phyloP scores from a whole-genome alignment of 108 stramenopile genomes.

The Skeletonema grethae region DNA sequence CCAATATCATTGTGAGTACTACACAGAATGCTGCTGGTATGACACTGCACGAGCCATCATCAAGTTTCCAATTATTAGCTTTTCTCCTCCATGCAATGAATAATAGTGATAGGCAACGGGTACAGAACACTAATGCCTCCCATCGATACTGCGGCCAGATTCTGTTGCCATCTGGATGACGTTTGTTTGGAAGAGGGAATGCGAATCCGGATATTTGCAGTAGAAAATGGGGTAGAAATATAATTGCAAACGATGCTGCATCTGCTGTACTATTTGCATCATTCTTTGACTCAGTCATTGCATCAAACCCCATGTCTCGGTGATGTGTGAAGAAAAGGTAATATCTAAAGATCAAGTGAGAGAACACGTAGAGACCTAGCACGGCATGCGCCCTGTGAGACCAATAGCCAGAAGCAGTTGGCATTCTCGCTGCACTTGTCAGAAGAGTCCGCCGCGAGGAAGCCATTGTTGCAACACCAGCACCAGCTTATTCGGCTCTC shows the following conservation, averaged over 20 bases:
- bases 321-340: constrained; percentile 3
- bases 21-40: constrained; percentile 13
- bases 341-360: constrained; percentile 21
- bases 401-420: constrained; percentile 5
- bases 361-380: constrained; percentile 12
- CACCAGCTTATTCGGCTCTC: too few relatives aligned
- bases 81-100: constrained; percentile 21
- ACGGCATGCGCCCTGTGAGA: constrained; percentile 19
- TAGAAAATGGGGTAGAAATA: constrained; percentile 24
- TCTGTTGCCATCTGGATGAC: constrained; percentile 32
- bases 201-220: constrained; percentile 21
- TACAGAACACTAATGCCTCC: constrained; percentile 23
- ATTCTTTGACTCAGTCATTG: background rate
- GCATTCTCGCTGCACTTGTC: background rate
- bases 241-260: background rate
- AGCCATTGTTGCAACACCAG: background rate
- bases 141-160: constrained; percentile 34
- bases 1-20: constrained; percentile 10
- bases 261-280: background rate
- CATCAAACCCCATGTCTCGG: constrained; percentile 19
- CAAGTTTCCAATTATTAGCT: background rate
- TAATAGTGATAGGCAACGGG: constrained; percentile 4
- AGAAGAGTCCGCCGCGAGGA: background rate
- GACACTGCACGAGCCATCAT: background rate
- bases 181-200: constrained; percentile 13